Conservation (phyloP, 139 green algal genomes). For the Klebsormidium nitens region DNA sequence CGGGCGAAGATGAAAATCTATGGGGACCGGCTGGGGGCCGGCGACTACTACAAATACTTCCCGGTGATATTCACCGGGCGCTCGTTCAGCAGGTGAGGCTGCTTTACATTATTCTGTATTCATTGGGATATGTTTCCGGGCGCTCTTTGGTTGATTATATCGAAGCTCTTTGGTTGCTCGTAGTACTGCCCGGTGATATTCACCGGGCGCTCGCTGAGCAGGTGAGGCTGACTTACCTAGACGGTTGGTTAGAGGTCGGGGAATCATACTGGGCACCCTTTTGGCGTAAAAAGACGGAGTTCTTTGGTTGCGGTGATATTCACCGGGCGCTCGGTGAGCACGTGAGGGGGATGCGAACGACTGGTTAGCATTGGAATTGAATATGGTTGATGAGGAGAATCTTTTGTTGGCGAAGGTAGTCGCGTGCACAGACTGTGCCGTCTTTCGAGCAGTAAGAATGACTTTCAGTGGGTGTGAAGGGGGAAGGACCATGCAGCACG, state of each 20-base stretch:
- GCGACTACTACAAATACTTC: constrained; percentile 16
- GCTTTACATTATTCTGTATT: constrained; percentile 4
- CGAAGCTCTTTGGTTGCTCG: not conserved
- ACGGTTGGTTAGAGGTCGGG: not conserved
- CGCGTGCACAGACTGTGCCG: too few species aligned
- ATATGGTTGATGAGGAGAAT: too few species aligned
- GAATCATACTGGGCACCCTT: not conserved
- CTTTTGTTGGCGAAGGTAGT: too few species aligned
- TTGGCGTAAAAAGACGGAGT: not conserved
- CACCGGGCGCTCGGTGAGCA: not conserved
- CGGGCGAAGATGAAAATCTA: not conserved
- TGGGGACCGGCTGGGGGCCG: constrained; percentile 20
- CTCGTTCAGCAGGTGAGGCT: constrained; percentile 13
- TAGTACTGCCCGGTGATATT: not conserved
- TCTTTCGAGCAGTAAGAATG: too few species aligned
- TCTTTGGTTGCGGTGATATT: not conserved
- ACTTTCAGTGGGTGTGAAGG: too few species aligned
- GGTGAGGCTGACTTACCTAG: constrained; percentile 21
- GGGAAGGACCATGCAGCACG: too few species aligned
- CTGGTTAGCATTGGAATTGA: too few species aligned
- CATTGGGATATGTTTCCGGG: not conserved
- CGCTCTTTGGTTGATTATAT: not conserved
- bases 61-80: constrained; percentile 34
- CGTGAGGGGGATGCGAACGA: too few species aligned
- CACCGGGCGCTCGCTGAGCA: not conserved